These are phyloP conservation scores for Penicillium parvum DNA, from an alignment of 495 filamentous ascomycete genomes.

Conservation along the genomic window DNA sequence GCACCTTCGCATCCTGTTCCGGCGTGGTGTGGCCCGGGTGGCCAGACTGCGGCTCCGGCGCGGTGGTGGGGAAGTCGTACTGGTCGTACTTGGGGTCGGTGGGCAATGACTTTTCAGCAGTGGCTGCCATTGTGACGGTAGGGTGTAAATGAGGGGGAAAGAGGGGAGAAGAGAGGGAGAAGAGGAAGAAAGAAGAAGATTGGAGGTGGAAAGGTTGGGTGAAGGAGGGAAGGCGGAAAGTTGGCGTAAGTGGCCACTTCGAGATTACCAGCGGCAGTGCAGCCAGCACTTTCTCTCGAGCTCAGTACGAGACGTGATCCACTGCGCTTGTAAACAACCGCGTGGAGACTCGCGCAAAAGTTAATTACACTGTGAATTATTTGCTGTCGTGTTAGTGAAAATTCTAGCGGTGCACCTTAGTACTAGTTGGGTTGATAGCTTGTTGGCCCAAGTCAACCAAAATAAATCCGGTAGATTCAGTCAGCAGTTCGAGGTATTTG, in stretches of 20 bases:
- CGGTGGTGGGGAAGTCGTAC: conserved; percentile 86
- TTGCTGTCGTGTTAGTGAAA: too few relatives aligned
- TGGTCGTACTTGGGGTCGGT: conserved; percentile 89
- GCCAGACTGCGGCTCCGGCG: conserved; percentile 62
- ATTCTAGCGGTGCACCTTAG: too few relatives aligned
- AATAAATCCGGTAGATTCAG: too few relatives aligned
- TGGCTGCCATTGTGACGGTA: conserved; percentile 37
- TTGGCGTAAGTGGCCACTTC: conserved; percentile 23
- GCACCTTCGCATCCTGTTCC: conserved; percentile 85
- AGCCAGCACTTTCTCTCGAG: too few relatives aligned
- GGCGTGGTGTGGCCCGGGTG: conserved; percentile 87
- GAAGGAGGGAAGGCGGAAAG: conserved; percentile 18
- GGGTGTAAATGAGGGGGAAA: conserved; percentile 5
- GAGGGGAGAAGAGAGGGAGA: conserved; percentile 8
- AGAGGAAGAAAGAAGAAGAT: conserved; percentile 8
- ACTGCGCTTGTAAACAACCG: too few relatives aligned
- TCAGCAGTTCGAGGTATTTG: too few relatives aligned
- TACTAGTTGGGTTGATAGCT: too few relatives aligned
- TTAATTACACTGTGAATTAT: too few relatives aligned
- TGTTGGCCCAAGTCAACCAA: too few relatives aligned
- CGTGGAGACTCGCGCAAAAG: too few relatives aligned
- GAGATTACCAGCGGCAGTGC: too few relatives aligned
- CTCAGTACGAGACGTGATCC: too few relatives aligned
- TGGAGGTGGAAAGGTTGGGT: conserved; percentile 10
- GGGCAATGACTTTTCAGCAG: conserved; percentile 42